These are phyloP conservation scores for Aspergillus panamensis DNA, from an alignment of 495 filamentous ascomycete species.

Conservation along the genomic window DNA sequence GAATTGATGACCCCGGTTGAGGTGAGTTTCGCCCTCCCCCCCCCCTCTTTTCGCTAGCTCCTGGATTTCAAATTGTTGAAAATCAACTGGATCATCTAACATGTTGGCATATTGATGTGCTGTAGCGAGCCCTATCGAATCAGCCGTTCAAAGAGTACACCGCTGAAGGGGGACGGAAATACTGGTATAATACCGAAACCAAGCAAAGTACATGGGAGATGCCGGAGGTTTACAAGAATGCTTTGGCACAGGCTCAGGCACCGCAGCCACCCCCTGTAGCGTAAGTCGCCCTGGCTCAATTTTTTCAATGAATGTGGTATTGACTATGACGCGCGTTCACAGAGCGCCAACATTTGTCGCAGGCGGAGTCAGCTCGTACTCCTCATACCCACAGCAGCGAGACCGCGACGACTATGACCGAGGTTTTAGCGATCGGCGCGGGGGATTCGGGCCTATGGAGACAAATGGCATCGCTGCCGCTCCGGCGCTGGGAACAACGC, in stretches of 20 bases:
- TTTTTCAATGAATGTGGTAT: constrained; percentile 1
- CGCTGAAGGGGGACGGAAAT: constrained; percentile 78
- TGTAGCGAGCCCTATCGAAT: constrained; percentile 71
- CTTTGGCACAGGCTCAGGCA: constrained; percentile 56
- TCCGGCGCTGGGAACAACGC: constrained; percentile 59
- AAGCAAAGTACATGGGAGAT: constrained; percentile 95
- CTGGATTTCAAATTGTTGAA: background rate
- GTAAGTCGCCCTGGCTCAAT: constrained; percentile 48
- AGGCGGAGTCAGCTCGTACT: constrained; percentile 56
- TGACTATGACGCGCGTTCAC: constrained; percentile 26
- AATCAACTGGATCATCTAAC: constrained; percentile 6
- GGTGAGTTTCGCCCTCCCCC: constrained; percentile 46
- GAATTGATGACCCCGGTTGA: constrained; percentile 86
- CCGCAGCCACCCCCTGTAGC: constrained; percentile 47
- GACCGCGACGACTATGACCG: constrained; percentile 57
- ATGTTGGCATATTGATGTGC: constrained; percentile 5
- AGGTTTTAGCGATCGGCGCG: constrained; percentile 60
- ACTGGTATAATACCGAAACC: constrained; percentile 89
- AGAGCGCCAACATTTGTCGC: constrained; percentile 67
- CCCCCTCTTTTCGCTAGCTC: background rate
- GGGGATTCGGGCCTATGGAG: constrained; percentile 56
- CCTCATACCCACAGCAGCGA: constrained; percentile 44
- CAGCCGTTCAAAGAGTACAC: constrained; percentile 95
- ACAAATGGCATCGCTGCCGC: constrained; percentile 55
- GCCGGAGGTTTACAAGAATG: constrained; percentile 75